A percentile compares a stretch with the other conserved stretches of the same genome.
These are phyloP conservation scores for Adansonia rubrostipa DNA, from an alignment of 441 rosid species.

Conservation along the genomic window DNA sequence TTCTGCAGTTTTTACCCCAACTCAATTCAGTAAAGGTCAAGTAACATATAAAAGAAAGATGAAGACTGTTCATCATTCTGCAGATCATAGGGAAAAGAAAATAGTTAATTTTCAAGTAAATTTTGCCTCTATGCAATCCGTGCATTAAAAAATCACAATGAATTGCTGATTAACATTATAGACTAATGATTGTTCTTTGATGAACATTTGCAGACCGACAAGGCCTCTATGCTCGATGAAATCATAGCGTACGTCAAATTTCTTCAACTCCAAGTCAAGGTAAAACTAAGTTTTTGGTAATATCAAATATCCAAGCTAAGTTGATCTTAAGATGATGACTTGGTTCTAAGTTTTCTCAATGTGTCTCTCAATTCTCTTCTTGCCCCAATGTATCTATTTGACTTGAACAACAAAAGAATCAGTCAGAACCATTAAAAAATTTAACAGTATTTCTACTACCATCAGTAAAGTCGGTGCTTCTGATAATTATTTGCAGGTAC, in stretches of 20 bases:
- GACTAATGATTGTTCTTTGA: background rate
- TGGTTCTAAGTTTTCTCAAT: background rate
- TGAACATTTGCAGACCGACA: constrained; percentile 46
- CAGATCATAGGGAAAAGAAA: background rate
- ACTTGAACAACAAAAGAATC: background rate
- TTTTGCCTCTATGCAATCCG: background rate
- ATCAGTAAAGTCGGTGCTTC: constrained; percentile 9
- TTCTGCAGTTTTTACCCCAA: constrained; percentile 8
- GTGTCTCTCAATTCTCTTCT: no score
- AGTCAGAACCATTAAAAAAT: background rate
- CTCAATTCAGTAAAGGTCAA: background rate
- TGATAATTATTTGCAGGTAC: constrained; percentile 45
- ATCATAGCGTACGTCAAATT: constrained; percentile 55
- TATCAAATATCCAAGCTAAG: constrained; percentile 1
- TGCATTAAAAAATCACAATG: background rate
- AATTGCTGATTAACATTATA: background rate
- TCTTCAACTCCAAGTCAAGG: constrained; percentile 59
- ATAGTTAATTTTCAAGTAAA: background rate
- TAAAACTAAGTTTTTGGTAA: constrained; percentile 11
- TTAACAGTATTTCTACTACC: background rate
- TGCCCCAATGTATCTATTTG: no score
- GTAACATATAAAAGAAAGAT: background rate
- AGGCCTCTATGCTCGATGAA: constrained; percentile 59
- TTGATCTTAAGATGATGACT: background rate
- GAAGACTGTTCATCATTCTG: constrained; percentile 3